Evolutionary conservation across 768 basidiomycete genomes (phyloP), one percentile per base, ranked within the genome.

Genomic region (Termitomyces sp.): DNA sequence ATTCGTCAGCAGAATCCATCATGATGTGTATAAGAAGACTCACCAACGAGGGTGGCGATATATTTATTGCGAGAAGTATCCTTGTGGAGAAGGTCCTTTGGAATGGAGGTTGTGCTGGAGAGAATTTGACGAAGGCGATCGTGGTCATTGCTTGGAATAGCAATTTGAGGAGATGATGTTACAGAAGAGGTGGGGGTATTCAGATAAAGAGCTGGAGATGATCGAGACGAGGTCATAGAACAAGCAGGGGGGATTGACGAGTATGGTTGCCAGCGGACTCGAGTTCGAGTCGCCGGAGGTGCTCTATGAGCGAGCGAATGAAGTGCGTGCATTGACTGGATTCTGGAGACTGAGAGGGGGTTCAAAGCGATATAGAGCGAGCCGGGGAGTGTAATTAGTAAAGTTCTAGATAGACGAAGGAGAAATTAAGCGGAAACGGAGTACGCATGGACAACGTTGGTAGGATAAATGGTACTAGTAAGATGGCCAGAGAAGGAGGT

Each of bases 221-320:
- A 79, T 59, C 70, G 70, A 58, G 77, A 68, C 51, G 70, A 70
- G 52, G 68, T 64, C 26, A 75, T 72, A 46, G 69, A 70, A 26
- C 77, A 71, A 45, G 79, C 65, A 46, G 72, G 72, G 54, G 72
- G 67, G 54, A 78, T 70, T 53, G 83, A 68, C 62, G 76, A 72
- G 71, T 91, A 92, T 63, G 90, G 90, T 74, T 91, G 90, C 89
- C 90, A 92, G 65, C 90, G 86, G 64, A 85, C 76, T 69, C 87
- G 76, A 51, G 85, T 74, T 63, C 88, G 84, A 58, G 87, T 76
- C 1, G 83, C 80, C 60, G 85, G 82, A 45, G 85, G 83, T 40
- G 86, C 87, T 77, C 88, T 75, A 68, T 88, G 87, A 75, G 88
- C 81, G 56, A 89, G 72, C 10, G 84, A 71, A 55, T 81, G 76